These are phyloP conservation scores for Kodamaea leandrae DNA, from an alignment of 805 yeast genomes.

Conservation along the genomic window DNA sequence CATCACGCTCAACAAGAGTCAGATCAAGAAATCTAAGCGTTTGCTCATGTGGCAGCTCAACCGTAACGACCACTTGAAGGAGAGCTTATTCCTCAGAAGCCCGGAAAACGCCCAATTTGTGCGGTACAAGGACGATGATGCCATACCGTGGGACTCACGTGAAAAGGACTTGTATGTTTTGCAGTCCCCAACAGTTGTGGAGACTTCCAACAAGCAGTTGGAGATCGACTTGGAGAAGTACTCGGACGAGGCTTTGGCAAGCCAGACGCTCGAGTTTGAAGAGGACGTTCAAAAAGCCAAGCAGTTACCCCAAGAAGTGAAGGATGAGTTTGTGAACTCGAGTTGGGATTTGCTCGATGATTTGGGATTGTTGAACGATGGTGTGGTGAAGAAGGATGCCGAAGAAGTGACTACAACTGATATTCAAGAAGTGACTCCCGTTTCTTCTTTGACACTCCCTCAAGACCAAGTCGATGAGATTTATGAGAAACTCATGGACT, in stretches of 20 bases:
- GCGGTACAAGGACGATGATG: conserved; percentile 31
- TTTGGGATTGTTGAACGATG: conserved; percentile 14
- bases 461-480: conserved; percentile 20
- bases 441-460: conserved; percentile 4
- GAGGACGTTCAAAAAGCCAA: conserved; percentile 16
- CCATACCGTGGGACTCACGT: conserved; percentile 29
- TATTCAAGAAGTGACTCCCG: neutral
- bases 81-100: conserved; percentile 18
- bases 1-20: conserved; percentile 26
- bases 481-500: conserved; percentile 25
- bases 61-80: conserved; percentile 26
- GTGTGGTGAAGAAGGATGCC: conserved; percentile 1
- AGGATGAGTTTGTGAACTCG: conserved; percentile 8
- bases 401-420: neutral
- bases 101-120: conserved; percentile 13
- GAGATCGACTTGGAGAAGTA: conserved; percentile 13
- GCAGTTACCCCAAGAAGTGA: conserved; percentile 11
- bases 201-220: conserved; percentile 6
- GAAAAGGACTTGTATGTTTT: conserved; percentile 9
- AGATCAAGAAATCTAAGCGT: conserved; percentile 35
- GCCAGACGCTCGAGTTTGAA: conserved; percentile 13
- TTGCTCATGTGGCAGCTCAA: conserved; percentile 39
- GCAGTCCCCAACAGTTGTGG: neutral
- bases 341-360: conserved; percentile 20
- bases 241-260: conserved; percentile 16